phyloP scores from a whole-genome alignment of 352 stramenopile species.

The Pythium plurisporium region DNA sequence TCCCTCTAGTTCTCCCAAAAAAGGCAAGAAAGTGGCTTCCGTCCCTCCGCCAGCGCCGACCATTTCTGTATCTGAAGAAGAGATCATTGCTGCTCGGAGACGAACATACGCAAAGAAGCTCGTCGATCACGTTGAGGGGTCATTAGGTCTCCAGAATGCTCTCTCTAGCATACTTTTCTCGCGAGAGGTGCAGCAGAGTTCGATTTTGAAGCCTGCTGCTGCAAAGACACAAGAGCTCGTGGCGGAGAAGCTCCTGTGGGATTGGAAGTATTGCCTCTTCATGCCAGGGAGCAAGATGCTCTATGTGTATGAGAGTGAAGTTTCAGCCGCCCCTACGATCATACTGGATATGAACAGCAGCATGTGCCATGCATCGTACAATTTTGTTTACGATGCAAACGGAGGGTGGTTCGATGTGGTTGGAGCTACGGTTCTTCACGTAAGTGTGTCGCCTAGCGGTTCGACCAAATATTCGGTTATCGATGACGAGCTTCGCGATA shows the following conservation, averaged over 20 bases:
- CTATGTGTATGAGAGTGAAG: slow-evolving; percentile 61
- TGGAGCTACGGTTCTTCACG: slow-evolving; percentile 38
- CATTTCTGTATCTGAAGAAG: not conserved
- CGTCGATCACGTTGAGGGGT: slow-evolving; percentile 46
- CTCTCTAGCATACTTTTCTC: slow-evolving; percentile 52
- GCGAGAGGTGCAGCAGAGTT: slow-evolving; percentile 24
- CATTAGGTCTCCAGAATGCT: slow-evolving; percentile 43
- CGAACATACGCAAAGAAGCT: slow-evolving; percentile 57
- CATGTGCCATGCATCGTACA: slow-evolving; percentile 40
- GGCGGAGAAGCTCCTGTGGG: slow-evolving; percentile 42
- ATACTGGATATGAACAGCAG: slow-evolving; percentile 55
- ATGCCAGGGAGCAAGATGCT: slow-evolving; percentile 39
- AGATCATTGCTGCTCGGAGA: not conserved
- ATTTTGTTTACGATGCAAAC: slow-evolving; percentile 32
- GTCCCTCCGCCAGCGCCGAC: not conserved
- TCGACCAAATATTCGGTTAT: slow-evolving; percentile 31
- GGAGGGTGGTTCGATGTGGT: slow-evolving; percentile 58
- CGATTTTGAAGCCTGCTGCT: slow-evolving; percentile 33
- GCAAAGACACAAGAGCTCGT: slow-evolving; percentile 36
- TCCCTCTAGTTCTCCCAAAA: slow-evolving; percentile 12
- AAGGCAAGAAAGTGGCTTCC: not conserved
- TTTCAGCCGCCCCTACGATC: slow-evolving; percentile 30
- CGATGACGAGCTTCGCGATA: slow-evolving; percentile 24
- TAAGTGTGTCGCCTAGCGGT: not conserved
- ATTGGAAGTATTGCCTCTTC: slow-evolving; percentile 74